A percentile compares a stretch with the other conserved stretches of the same genome.
phyloP scores from a whole-genome alignment of 2,329 filamentous ascomycete species.

The Trichoderma oligosporum region DNA sequence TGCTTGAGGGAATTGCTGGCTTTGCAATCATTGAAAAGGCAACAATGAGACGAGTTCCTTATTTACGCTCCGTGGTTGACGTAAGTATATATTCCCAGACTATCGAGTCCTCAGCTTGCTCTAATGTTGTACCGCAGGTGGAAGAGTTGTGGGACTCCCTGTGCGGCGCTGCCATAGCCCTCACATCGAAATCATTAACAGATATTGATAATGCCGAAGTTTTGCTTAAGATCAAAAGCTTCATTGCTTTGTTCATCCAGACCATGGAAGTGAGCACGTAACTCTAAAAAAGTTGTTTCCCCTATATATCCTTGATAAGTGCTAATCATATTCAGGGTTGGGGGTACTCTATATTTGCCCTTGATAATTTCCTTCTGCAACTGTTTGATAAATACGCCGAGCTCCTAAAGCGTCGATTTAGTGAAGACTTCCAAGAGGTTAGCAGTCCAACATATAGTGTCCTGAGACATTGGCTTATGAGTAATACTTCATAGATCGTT shows the following conservation, averaged over 20 bases:
- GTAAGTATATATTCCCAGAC: slow-evolving; percentile 45
- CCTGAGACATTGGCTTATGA: background rate
- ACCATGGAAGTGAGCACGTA: slow-evolving; percentile 79
- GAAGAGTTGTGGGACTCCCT: slow-evolving; percentile 98
- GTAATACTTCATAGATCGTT: slow-evolving; percentile 49
- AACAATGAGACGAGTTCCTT: slow-evolving; percentile 81
- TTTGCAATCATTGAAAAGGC: slow-evolving; percentile 96
- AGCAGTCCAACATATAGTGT: slow-evolving; percentile 12
- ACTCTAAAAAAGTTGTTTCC: background rate
- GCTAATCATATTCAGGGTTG: slow-evolving; percentile 68
- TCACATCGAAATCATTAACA: slow-evolving; percentile 75
- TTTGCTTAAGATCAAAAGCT: slow-evolving; percentile 89
- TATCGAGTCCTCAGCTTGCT: background rate
- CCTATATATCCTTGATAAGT: background rate
- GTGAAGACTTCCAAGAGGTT: slow-evolving; percentile 91
- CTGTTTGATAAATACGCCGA: slow-evolving; percentile 94
- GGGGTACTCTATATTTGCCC: slow-evolving; percentile 76
- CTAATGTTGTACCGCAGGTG: slow-evolving; percentile 51
- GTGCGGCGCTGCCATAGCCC: slow-evolving; percentile 79
- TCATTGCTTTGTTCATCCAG: slow-evolving; percentile 91
- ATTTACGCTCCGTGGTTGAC: slow-evolving; percentile 77
- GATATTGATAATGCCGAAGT: slow-evolving; percentile 84
- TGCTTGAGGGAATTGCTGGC: slow-evolving; percentile 89
- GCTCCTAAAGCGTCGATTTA: slow-evolving; percentile 84
- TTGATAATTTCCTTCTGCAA: slow-evolving; percentile 81